Conservation (phyloP, 768 basidiomycete species). For the Boletus eberwhitei region DNA sequence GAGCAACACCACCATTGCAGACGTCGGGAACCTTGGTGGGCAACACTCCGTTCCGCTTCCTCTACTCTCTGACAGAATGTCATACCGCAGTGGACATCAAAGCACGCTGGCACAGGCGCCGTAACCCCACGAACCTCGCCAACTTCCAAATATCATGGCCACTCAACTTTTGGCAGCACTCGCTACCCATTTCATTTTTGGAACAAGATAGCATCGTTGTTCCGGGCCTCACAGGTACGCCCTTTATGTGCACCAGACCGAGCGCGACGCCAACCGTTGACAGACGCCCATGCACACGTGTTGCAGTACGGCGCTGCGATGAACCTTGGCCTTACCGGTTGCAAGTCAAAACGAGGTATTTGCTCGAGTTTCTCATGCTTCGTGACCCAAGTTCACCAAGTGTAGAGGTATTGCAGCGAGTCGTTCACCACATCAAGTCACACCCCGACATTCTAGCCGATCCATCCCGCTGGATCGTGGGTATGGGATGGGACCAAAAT, state of each 20-base stretch:
- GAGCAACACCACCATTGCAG: constrained; percentile 43
- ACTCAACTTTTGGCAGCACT: constrained; percentile 17
- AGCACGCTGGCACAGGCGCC: constrained; percentile 21
- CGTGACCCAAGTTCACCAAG: background rate
- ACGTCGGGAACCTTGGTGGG: constrained; percentile 49
- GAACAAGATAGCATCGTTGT: constrained; percentile 49
- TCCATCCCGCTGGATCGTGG: constrained; percentile 67
- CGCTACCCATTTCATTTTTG: constrained; percentile 24
- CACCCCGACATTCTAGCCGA: constrained; percentile 56
- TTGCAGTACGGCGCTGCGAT: constrained; percentile 66
- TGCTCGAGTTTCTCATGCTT: background rate
- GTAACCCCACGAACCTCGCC: background rate
- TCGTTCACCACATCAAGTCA: constrained; percentile 55
- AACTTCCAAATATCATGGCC: constrained; percentile 25
- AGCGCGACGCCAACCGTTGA: background rate
- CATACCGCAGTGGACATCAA: constrained; percentile 21
- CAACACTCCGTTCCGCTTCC: background rate
- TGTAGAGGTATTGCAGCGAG: constrained; percentile 58
- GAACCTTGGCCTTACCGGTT: constrained; percentile 60
- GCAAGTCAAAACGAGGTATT: constrained; percentile 57
- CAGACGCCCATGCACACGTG: constrained; percentile 81
- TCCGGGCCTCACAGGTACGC: constrained; percentile 68
- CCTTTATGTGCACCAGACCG: background rate
- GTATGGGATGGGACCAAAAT: constrained; percentile 95
- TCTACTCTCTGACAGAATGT: background rate